A percentile compares a stretch with the other conserved stretches of the same genome.
phyloP scores from a whole-genome alignment of 495 filamentous ascomycete genomes.

The Penicillium subrubescens region DNA sequence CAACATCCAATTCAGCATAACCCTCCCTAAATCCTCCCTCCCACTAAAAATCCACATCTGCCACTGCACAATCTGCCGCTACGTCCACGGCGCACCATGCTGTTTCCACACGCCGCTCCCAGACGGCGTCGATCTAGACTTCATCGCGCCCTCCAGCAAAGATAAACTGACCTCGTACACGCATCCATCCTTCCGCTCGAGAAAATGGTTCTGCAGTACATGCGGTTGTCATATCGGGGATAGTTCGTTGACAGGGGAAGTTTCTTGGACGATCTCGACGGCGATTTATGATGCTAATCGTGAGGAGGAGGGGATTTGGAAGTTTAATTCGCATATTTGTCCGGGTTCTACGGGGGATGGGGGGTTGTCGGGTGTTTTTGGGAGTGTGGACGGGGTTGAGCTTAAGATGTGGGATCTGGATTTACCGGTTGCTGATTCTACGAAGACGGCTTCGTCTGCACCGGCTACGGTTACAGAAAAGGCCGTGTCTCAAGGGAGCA shows the following conservation, averaged over 20 bases:
- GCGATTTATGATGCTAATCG: slow-evolving; percentile 31
- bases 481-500: neutral
- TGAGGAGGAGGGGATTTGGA: slow-evolving; percentile 32
- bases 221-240: slow-evolving; percentile 48
- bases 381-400: slow-evolving; percentile 27
- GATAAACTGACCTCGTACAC: slow-evolving; percentile 35
- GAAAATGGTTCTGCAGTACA: slow-evolving; percentile 45
- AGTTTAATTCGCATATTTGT: slow-evolving; percentile 42
- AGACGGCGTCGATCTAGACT: slow-evolving; percentile 38
- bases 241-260: slow-evolving; percentile 2
- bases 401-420: slow-evolving; percentile 24
- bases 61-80: slow-evolving; percentile 66
- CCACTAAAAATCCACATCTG: slow-evolving; percentile 52
- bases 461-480: neutral
- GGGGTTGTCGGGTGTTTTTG: slow-evolving; percentile 42
- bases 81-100: slow-evolving; percentile 57
- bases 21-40: slow-evolving; percentile 24
- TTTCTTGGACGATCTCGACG: slow-evolving; percentile 32
- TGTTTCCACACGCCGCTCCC: slow-evolving; percentile 50
- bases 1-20: slow-evolving; percentile 35
- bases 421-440: neutral
- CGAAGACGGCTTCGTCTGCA: neutral
- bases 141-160: slow-evolving; percentile 29
- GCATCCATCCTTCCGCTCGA: slow-evolving; percentile 26
- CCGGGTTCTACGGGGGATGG: slow-evolving; percentile 48